Conservation (phyloP, 2,329 filamentous ascomycete genomes). For the Penicillium polonicum region DNA sequence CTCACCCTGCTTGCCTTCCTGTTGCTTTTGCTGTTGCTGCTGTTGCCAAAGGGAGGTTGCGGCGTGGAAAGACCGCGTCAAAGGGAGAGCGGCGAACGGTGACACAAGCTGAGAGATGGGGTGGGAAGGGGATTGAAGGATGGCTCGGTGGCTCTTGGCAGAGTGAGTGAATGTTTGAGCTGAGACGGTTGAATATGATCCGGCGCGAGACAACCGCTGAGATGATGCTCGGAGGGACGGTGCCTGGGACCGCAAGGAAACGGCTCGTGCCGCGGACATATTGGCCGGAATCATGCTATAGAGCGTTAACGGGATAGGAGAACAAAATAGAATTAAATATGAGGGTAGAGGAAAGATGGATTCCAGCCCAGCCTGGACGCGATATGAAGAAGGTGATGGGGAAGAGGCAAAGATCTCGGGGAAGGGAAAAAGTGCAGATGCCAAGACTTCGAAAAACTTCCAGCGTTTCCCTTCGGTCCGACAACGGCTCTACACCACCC, state of each 20-base stretch:
- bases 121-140: constrained; percentile 35
- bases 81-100: constrained; percentile 36
- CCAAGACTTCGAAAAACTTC: constrained; percentile 41
- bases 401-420: constrained; percentile 27
- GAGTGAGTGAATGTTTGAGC: constrained; percentile 32
- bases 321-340: constrained; percentile 5
- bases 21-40: constrained; percentile 33
- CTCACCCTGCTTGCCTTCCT: constrained; percentile 41
- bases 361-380: constrained; percentile 27
- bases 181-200: constrained; percentile 38
- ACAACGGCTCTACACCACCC: constrained; percentile 18
- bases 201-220: constrained; percentile 36
- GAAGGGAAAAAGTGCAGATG: constrained; percentile 39
- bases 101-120: constrained; percentile 34
- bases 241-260: constrained; percentile 36
- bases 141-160: constrained; percentile 25
- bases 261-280: constrained; percentile 40
- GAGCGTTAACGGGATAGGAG: constrained; percentile 11
- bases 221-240: constrained; percentile 35
- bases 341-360: constrained; percentile 3
- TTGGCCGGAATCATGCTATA: constrained; percentile 42
- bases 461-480: constrained; percentile 33
- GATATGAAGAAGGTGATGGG: constrained; percentile 23
- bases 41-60: constrained; percentile 35
- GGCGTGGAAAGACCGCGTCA: constrained; percentile 41